phyloP scores from a whole-genome alignment of 192 early-diverging fungal genomes.

The Backusella macrospora region DNA sequence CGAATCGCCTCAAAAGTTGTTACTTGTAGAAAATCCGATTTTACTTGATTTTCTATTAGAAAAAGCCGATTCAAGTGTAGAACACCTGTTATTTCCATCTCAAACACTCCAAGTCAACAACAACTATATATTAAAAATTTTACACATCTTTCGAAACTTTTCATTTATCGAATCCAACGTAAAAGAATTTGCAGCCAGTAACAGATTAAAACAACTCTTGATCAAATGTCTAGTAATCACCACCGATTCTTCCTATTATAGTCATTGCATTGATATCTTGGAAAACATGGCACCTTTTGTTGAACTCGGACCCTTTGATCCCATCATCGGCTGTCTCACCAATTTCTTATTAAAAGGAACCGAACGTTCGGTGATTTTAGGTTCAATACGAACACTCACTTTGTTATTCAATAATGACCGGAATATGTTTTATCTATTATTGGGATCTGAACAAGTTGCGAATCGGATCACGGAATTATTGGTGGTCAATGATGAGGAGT shows the following conservation, averaged over 20 bases:
- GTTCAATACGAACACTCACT: conserved; percentile 59
- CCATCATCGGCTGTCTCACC: conserved; percentile 63
- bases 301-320: conserved; percentile 58
- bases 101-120: neutral
- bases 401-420: conserved; percentile 47
- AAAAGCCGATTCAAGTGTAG: conserved; percentile 63
- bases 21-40: conserved; percentile 64
- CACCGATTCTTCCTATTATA: conserved; percentile 45
- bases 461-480: conserved; percentile 63
- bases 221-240: conserved; percentile 68
- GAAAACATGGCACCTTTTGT: conserved; percentile 67
- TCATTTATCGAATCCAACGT: conserved; percentile 70
- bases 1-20: conserved; percentile 59
- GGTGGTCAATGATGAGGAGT: conserved; percentile 67
- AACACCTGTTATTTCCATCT: neutral
- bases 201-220: conserved; percentile 53
- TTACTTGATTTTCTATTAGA: conserved; percentile 64
- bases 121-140: conserved; percentile 12
- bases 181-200: conserved; percentile 47
- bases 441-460: conserved; percentile 49
- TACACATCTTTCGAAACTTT: conserved; percentile 79
- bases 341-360: conserved; percentile 57
- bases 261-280: conserved; percentile 70
- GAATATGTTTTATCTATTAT: conserved; percentile 58
- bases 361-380: conserved; percentile 65